Evolutionary conservation across 2,329 filamentous ascomycete species (phyloP).

Genomic region (Alternaria angustiovoidea): DNA sequence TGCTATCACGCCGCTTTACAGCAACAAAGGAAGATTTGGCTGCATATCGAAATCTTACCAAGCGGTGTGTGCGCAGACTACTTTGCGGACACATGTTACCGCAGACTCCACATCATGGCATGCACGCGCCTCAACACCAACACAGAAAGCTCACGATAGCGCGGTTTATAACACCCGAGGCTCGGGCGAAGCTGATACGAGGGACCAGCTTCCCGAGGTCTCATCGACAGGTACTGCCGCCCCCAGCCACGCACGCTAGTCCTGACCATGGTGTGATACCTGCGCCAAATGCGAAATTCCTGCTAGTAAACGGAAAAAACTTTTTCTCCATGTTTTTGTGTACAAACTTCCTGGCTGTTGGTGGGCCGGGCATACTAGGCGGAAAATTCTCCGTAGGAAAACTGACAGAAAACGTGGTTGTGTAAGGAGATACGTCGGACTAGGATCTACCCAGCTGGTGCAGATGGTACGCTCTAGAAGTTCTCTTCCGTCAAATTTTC

Average conservation of each 20-base stretch:
- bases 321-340: not conserved
- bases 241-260: not conserved
- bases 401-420: not conserved
- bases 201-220: not conserved
- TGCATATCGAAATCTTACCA: constrained; percentile 1
- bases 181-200: constrained; percentile 9
- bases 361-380: constrained; percentile 7
- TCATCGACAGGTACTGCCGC: no score
- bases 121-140: constrained; percentile 12
- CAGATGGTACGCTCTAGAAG: not conserved
- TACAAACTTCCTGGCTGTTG: not conserved
- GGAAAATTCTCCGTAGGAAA: constrained; percentile 6
- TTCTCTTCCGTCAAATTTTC: constrained; percentile 1
- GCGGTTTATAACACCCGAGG: constrained; percentile 4
- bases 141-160: constrained; percentile 7
- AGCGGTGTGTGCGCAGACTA: not conserved
- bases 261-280: not conserved
- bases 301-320: not conserved
- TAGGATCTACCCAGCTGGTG: not conserved
- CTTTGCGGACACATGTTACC: not conserved
- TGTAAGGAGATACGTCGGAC: not conserved
- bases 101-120: not conserved
- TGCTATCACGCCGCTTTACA: not conserved
- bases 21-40: not conserved
- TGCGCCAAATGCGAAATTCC: not conserved